Percentiles rank a stretch among this genome's conserved stretches.
Evolutionary conservation across 495 filamentous ascomycete genomes (phyloP).

Genomic region (Monascus purpureus): DNA sequence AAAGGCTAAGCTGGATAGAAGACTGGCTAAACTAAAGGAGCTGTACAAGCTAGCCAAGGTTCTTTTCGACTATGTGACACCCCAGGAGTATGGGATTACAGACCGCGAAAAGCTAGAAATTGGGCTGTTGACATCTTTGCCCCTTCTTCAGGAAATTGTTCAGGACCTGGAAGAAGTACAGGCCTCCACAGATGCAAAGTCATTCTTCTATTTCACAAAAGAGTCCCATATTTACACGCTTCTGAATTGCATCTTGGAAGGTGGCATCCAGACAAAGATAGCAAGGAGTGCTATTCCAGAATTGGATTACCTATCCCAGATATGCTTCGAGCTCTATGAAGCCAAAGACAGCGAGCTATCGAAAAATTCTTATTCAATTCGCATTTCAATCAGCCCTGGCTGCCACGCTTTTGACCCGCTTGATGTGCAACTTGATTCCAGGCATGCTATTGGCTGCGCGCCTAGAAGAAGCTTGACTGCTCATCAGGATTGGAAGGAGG

Average conservation of each 20-base stretch:
- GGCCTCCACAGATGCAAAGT: slow-evolving; percentile 81
- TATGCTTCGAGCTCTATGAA: slow-evolving; percentile 96
- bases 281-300: slow-evolving; percentile 87
- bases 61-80: slow-evolving; percentile 94
- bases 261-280: slow-evolving; percentile 86
- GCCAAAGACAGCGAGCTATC: slow-evolving; percentile 62
- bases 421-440: slow-evolving; percentile 88
- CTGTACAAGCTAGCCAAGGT: slow-evolving; percentile 88
- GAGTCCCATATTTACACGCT: slow-evolving; percentile 98
- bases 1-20: slow-evolving; percentile 70
- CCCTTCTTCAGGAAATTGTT: slow-evolving; percentile 89
- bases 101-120: slow-evolving; percentile 95
- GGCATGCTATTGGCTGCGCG: slow-evolving; percentile 87
- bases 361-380: slow-evolving; percentile 81
- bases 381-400: slow-evolving; percentile 88
- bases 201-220: slow-evolving; percentile 97
- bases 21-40: slow-evolving; percentile 78
- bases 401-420: slow-evolving; percentile 92
- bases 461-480: slow-evolving; percentile 76
- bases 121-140: slow-evolving; percentile 82
- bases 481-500: slow-evolving; percentile 90
- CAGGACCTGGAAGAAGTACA: slow-evolving; percentile 95
- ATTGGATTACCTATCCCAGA: slow-evolving; percentile 93
- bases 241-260: slow-evolving; percentile 93
- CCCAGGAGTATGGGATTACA: slow-evolving; percentile 93